A percentile compares a stretch with the other conserved stretches of the same genome.
Conservation (phyloP, 345 rosid species). For the Aquilaria malaccensis region DNA sequence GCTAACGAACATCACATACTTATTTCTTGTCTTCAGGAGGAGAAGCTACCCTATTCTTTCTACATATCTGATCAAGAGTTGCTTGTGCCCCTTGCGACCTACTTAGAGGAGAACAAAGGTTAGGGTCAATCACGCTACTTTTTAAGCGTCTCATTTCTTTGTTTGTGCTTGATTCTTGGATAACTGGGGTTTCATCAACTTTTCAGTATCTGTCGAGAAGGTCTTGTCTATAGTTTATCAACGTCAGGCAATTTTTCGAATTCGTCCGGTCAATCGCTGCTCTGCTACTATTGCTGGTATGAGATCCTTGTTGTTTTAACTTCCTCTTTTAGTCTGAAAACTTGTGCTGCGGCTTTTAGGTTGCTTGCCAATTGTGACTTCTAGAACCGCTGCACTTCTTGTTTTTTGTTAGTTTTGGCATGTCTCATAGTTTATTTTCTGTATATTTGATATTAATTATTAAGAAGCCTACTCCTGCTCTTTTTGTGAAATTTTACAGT, state of each 20-base stretch:
- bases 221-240: conserved; percentile 86
- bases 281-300: conserved; percentile 88
- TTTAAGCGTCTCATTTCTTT: not conserved
- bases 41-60: conserved; percentile 79
- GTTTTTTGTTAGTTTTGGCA: no score
- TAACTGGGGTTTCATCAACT: conserved; percentile 1
- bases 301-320: not conserved
- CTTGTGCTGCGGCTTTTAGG: not conserved
- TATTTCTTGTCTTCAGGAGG: conserved; percentile 47
- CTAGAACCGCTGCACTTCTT: not conserved
- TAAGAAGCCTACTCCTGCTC: not conserved
- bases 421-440: not conserved
- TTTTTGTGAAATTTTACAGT: conserved; percentile 2
- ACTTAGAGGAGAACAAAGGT: conserved; percentile 86
- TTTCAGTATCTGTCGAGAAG: conserved; percentile 94
- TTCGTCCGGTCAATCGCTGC: conserved; percentile 82
- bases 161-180: conserved; percentile 4
- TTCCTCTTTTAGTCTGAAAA: not conserved
- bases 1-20: not conserved
- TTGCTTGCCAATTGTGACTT: not conserved
- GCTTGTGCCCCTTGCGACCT: conserved; percentile 65
- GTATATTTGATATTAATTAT: not conserved
- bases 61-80: conserved; percentile 85
- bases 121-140: not conserved
- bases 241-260: conserved; percentile 90